A percentile compares a stretch with the other conserved stretches of the same genome.
Evolutionary conservation across 2,329 filamentous ascomycete species (phyloP).

Genomic region (Dactylellina haptotyla): DNA sequence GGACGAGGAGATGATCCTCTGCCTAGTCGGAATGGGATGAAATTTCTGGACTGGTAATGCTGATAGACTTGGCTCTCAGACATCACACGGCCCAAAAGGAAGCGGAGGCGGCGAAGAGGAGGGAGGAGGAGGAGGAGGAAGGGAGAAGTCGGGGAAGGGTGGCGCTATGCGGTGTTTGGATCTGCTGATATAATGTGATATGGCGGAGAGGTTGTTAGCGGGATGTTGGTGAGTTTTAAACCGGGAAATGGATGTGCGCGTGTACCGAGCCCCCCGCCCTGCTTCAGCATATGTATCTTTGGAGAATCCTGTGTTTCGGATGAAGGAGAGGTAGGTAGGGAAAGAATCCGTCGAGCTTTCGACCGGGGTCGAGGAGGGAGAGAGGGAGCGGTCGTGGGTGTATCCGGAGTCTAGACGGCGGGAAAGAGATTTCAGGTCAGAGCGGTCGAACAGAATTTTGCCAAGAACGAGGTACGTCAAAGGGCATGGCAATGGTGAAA

Average conservation of each 20-base stretch:
- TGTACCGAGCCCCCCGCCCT: conserved; percentile 47
- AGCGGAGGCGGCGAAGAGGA: not conserved
- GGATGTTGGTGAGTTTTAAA: not conserved
- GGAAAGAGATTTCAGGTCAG: not conserved
- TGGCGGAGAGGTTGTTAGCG: conserved; percentile 2
- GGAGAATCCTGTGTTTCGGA: not conserved
- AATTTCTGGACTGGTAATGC: conserved; percentile 54
- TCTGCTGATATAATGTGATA: conserved; percentile 8
- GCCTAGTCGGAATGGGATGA: conserved; percentile 51
- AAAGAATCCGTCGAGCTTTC: not conserved
- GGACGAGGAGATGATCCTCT: conserved; percentile 54
- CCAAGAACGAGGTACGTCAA: too few species aligned
- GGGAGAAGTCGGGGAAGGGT: conserved; percentile 19
- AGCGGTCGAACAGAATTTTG: too few species aligned
- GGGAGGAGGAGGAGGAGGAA: not conserved
- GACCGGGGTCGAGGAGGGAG: not conserved
- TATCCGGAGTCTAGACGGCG: not conserved
- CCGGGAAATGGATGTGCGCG: not conserved
- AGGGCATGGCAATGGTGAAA: too few species aligned
- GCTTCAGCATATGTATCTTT: conserved; percentile 41
- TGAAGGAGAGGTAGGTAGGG: conserved; percentile 3
- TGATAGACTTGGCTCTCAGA: conserved; percentile 54
- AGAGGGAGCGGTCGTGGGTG: too few species aligned
- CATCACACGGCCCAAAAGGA: conserved; percentile 41
- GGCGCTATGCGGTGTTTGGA: conserved; percentile 29